Base-by-base conservation (phyloP, 1,284 basidiomycete genomes). In the Coniferiporia sulphurascens region DNA sequence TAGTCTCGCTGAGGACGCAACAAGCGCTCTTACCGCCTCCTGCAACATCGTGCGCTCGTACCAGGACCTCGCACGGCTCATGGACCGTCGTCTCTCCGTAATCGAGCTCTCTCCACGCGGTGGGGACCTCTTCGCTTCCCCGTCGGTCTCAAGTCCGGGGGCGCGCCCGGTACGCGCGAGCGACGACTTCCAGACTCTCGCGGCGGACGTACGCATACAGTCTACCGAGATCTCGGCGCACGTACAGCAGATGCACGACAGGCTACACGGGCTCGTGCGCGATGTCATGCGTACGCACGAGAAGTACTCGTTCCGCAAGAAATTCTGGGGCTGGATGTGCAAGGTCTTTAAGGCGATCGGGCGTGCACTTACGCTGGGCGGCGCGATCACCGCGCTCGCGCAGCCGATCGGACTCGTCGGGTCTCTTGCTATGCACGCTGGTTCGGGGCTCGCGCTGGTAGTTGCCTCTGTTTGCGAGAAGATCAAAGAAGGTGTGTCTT, bases 161-260 rank as follows among this genome's bases (percentile, higher is more conserved):
- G 12, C 35, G 13, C 27, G 36, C 10, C 41, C 32, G 46, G 8
- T 46, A 10, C 36, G 46, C 8, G 44, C 43, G 12, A 44, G 46
- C 17, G 56, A 58, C 22, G 56, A 58, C 19, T 58, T 58, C 21
- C 56, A 45, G 48, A 45, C 38, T 7, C 49, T 58, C 49, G 56
- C 56, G 13, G 32, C 34, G 19, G 56, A 58, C 36, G 32, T 58
- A 0, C 36, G 34, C 22, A 34, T 52, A 7, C 56, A 58, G 17
- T 58, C 56, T 4, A 38, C 56, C 0, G 56, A 52, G 34, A 58
- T 58, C 56, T 51, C 49, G n/a, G 38, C 36, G 3, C 49, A 41
- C 22, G 56, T 52, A 15, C n/a, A 45, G 12, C n/a, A 52, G 22
- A 51, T 58, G 56, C 34, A 52, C 9, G 49, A 52, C n/a, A 22